Evolutionary conservation across 805 yeast species (phyloP), one percentile per base, ranked within the genome.

Genomic region (Monosporozyma solicola): DNA sequence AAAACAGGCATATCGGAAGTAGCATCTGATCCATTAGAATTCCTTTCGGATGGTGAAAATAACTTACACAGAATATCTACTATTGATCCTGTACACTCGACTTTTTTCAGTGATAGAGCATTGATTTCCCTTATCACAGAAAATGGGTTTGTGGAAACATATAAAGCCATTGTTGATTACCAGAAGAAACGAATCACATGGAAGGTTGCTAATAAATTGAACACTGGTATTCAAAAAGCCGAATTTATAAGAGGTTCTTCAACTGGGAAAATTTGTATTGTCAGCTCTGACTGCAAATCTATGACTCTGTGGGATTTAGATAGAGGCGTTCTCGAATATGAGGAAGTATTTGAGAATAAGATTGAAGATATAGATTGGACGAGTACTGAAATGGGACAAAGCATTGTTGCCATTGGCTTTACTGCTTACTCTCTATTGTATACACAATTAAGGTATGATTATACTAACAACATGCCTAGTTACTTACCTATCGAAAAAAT

Each of bases 281-380:
- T 85, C n/a, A 84, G 80, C 64, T 73, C 73, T 16, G 53, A 72
- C 1, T 79, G 80, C 5, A 69, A 69, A 43, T 70, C 71, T 41
- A 66, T 92, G 44, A 72, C 84, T 0, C 80, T 91, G n/a, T 92
- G 96, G 95, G 95, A 90, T 66, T 72, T 84, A 39, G 76, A 75
- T 47, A 74, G 83, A 32, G 80, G 83, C 3, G 80, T 86, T 1
- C 68, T 87, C 51, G 96, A 87, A 63, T 85, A 79, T 59, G 74
- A 74, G 48, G 76, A 73, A 53, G 51, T 53, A 1, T 76, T 74
- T 56, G 66, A 65, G 0, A 76, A 66, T 10, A 52, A 56, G 15
- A 80, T 90, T 7, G 67, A 74, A 25, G 97, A 90, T 65, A 72
- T 91, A 29, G 97, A 91, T 68, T 91, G 97, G 97, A 86, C 96